phyloP scores from a whole-genome alignment of 169 alveolate genomes.

The Plasmodium coatneyi region DNA sequence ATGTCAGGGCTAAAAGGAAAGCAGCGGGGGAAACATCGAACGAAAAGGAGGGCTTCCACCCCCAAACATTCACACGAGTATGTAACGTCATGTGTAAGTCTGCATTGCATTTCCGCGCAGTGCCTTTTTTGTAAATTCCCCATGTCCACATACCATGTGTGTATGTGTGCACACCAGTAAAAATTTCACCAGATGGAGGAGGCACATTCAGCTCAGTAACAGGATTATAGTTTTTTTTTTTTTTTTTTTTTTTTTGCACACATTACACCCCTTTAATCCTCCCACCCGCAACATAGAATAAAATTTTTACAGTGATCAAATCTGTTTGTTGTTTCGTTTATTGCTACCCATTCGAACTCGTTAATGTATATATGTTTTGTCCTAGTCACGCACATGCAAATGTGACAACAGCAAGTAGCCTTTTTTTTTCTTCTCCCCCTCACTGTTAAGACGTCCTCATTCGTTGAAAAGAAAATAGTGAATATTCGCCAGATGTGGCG shows the following conservation, averaged over 20 bases:
- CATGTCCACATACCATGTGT: not conserved
- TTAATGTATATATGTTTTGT: not conserved
- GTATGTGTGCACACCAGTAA: not conserved
- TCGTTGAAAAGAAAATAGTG: not conserved
- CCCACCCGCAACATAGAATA: not conserved
- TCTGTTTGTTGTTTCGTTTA: not conserved
- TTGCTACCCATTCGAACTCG: slow-evolving; percentile 3
- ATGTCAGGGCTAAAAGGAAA: not conserved
- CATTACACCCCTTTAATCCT: not conserved
- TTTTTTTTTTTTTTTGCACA: not conserved
- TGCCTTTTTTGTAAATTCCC: not conserved
- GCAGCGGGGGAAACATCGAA: not conserved
- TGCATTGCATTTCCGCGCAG: not conserved
- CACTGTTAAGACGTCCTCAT: not conserved
- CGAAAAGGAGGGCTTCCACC: not conserved
- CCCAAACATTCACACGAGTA: not conserved
- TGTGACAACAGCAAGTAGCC: not conserved
- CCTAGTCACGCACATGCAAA: not conserved
- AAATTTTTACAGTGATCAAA: not conserved
- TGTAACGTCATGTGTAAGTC: not conserved
- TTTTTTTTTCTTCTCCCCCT: not conserved
- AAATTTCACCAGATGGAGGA: not conserved
- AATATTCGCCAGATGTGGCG: not conserved
- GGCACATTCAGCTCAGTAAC: not conserved
- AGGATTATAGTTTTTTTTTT: not conserved